Base-by-base conservation (phyloP, 139 green algal genomes). In the Chlorella sp. region DNA sequence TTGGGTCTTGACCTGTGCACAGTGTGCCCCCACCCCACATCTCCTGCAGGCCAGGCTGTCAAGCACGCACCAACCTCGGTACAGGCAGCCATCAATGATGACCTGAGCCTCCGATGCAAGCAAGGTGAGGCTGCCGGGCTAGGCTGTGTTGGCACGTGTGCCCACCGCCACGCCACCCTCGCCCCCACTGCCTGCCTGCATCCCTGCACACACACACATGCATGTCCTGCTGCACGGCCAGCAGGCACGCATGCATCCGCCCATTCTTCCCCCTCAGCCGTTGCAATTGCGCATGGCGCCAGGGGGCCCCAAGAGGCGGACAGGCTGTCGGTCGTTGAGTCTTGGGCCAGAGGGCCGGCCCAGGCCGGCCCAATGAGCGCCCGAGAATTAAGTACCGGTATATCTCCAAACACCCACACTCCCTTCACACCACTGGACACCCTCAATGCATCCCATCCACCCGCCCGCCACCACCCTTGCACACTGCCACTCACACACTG, bases 311-410 rank as follows among this genome's bases (percentile, higher is more conserved):
- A 64, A 74, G 34, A 57, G 82, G 72, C 82, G 60, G 21, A 86
- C 15, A 86, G 60, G 39, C 34, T 55, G 26, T 47, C 72, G 75
- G 72, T 63, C 63, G 39, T 87, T 87, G 83, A 87, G 83, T 87
- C 74, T 71, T 38, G 23, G 76, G 57, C 26, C 28, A n/a, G 28
- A 72, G 76, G 76, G 56, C 30, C n/a, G 56, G 34, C 62, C 30
- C 41, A 63, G 74, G 72, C 21, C 26, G 57, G 16, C 62, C 34
- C 60, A 0, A 23, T 78, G 83, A 87, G 25, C 32, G 5, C 62
- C 64, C 26, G 74, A 70, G 74, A 87, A 87, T 87, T 87, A 38
- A 12, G 65, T n/a, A 16, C 63, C 60, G 63, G 23, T 20, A 87
- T 69, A 87, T 87, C 17, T 41, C 28, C 26, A 78, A 41, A 57